These are phyloP conservation scores for Colletotrichum gigasporum DNA, from an alignment of 2,329 filamentous ascomycete species.

Conservation along the genomic window DNA sequence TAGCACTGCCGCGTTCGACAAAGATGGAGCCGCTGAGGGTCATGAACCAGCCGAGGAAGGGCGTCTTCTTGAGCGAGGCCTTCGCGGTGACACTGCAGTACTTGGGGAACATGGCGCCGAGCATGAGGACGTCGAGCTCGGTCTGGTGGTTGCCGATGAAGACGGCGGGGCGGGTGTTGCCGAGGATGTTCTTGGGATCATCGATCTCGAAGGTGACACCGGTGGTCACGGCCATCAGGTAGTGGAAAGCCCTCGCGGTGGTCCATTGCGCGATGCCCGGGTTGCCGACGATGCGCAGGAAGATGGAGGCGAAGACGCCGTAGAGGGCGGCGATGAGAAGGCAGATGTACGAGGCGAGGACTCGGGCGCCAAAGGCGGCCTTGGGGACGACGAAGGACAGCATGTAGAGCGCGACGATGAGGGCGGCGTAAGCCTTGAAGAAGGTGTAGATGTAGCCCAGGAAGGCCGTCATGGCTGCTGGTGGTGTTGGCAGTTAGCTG, in stretches of 20 bases:
- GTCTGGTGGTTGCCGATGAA: constrained; percentile 97
- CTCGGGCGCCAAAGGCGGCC: constrained; percentile 75
- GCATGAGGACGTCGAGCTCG: constrained; percentile 92
- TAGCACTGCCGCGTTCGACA: constrained; percentile 88
- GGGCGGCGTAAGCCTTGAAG: constrained; percentile 59
- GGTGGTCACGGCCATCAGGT: constrained; percentile 76
- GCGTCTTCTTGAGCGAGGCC: constrained; percentile 72
- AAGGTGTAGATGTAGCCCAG: constrained; percentile 55
- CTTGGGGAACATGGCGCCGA: constrained; percentile 87
- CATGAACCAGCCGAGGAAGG: constrained; percentile 97
- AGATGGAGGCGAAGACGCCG: constrained; percentile 78
- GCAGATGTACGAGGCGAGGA: constrained; percentile 71
- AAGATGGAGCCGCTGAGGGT: constrained; percentile 88
- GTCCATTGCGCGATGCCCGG: constrained; percentile 88
- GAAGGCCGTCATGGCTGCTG: constrained; percentile 46
- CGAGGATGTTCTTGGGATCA: constrained; percentile 71
- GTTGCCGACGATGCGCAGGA: constrained; percentile 76
- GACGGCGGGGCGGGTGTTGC: constrained; percentile 79
- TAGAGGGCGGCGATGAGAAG: constrained; percentile 71
- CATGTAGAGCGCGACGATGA: constrained; percentile 68
- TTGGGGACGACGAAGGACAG: constrained; percentile 66
- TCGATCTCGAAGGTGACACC: constrained; percentile 82
- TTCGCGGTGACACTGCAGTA: constrained; percentile 96
- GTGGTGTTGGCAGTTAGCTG: not conserved
- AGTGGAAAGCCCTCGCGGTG: constrained; percentile 81